Percentiles rank a stretch among this genome's conserved stretches.
phyloP scores from a whole-genome alignment of 148 eudicot genomes.

The Euryodendron excelsum region DNA sequence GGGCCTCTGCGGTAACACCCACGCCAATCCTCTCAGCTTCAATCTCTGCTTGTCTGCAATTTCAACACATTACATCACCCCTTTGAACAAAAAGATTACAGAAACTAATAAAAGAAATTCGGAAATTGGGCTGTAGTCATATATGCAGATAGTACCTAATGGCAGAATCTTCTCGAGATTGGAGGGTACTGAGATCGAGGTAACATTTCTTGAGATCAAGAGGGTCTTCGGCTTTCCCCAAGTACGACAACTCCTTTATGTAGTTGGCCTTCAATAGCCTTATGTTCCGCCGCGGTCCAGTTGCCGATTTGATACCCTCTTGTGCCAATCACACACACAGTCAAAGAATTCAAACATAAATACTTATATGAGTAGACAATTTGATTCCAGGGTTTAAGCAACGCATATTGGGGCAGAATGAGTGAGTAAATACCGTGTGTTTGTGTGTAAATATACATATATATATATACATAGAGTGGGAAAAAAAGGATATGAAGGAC shows the following conservation, averaged over 20 bases:
- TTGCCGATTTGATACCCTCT: conserved; percentile 38
- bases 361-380: background rate
- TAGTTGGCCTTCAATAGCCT: conserved; percentile 80
- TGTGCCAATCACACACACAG: conserved; percentile 38
- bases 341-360: conserved; percentile 38
- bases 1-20: conserved; percentile 90
- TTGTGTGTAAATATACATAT: background rate
- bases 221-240: conserved; percentile 78
- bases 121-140: background rate
- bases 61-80: conserved; percentile 8
- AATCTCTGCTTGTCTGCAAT: conserved; percentile 84
- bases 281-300: conserved; percentile 65
- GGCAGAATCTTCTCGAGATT: conserved; percentile 80
- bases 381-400: conserved; percentile 10
- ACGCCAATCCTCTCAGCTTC: conserved; percentile 97
- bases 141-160: conserved; percentile 48
- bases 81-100: background rate
- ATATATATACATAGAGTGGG: background rate
- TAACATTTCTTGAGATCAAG: conserved; percentile 64
- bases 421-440: background rate
- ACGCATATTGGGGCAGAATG: background rate
- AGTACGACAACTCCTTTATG: conserved; percentile 67
- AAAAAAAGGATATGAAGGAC: conserved; percentile 82
- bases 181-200: conserved; percentile 67
- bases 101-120: background rate